These are phyloP conservation scores for Ilyonectria sp. DNA, from an alignment of 2,329 filamentous ascomycete species.

Conservation along the genomic window DNA sequence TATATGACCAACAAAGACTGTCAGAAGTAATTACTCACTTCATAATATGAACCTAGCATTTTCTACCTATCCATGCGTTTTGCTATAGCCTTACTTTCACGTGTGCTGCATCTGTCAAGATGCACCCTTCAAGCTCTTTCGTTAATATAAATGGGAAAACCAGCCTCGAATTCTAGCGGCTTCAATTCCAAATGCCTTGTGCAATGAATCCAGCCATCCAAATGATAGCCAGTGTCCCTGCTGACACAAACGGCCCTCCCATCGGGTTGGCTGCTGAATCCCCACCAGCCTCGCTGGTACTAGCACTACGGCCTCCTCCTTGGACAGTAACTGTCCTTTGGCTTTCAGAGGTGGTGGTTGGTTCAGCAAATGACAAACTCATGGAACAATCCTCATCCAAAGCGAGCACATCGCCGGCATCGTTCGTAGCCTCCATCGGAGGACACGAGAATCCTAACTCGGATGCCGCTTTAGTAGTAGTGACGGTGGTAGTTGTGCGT, in stretches of 20 bases:
- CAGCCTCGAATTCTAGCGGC: neutral
- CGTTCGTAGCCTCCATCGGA: conserved; percentile 11
- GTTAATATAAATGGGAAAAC: neutral
- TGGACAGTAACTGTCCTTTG: neutral
- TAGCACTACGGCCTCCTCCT: neutral
- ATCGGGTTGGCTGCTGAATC: neutral
- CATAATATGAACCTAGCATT: too few species aligned
- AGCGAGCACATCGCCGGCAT: conserved; percentile 13
- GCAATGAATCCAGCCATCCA: neutral
- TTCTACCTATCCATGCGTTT: too few species aligned
- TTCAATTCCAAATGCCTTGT: neutral
- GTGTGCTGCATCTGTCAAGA: neutral
- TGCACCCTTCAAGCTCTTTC: neutral
- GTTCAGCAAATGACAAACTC: conserved; percentile 2
- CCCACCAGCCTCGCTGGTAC: neutral
- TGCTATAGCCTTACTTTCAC: too few species aligned
- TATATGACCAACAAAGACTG: too few species aligned
- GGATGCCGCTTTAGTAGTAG: conserved; percentile 1
- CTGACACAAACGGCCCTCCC: neutral
- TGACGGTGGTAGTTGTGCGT: neutral
- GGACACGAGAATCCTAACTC: conserved; percentile 15
- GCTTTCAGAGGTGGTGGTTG: neutral
- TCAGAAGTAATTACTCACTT: too few species aligned
- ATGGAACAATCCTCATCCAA: conserved; percentile 9
- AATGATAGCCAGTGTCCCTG: neutral